These are phyloP conservation scores for Leccinum longicurvipes DNA, from an alignment of 768 basidiomycete species.

Conservation along the genomic window DNA sequence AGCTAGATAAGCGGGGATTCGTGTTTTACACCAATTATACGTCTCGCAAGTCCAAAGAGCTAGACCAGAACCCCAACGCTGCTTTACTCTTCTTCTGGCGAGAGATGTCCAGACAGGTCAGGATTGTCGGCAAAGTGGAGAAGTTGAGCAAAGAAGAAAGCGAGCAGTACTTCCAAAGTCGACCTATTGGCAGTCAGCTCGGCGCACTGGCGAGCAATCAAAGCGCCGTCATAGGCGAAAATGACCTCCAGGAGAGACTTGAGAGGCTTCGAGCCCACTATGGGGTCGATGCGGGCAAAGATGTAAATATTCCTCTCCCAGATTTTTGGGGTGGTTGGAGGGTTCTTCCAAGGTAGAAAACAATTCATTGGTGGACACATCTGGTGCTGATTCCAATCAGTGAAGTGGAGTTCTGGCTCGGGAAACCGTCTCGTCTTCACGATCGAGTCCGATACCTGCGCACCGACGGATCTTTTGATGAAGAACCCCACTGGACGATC, in stretches of 20 bases:
- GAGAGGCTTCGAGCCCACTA: conserved; percentile 58
- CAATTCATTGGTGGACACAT: neutral
- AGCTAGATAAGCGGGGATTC: conserved; percentile 86
- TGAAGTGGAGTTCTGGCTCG: conserved; percentile 97
- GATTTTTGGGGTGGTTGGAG: conserved; percentile 98
- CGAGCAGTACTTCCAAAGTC: conserved; percentile 74
- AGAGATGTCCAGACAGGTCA: conserved; percentile 74
- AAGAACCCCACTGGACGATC: conserved; percentile 65
- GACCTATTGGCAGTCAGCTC: conserved; percentile 80
- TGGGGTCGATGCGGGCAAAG: conserved; percentile 40
- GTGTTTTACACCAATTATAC: conserved; percentile 97
- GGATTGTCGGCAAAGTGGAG: conserved; percentile 84
- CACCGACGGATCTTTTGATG: conserved; percentile 44
- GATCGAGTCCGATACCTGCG: conserved; percentile 81
- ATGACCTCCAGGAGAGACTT: conserved; percentile 60
- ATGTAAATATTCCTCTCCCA: conserved; percentile 63
- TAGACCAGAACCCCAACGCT: conserved; percentile 72
- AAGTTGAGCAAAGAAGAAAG: conserved; percentile 70
- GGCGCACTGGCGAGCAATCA: conserved; percentile 96
- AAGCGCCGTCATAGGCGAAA: conserved; percentile 74
- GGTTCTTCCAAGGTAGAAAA: conserved; percentile 75
- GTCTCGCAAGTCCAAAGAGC: conserved; percentile 86
- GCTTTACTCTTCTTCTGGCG: conserved; percentile 91
- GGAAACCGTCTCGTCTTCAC: conserved; percentile 90
- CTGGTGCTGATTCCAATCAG: conserved; percentile 38